Evolutionary conservation across 176 grass and related monocot species (phyloP).

Genomic region (Aegilops tauschii): DNA sequence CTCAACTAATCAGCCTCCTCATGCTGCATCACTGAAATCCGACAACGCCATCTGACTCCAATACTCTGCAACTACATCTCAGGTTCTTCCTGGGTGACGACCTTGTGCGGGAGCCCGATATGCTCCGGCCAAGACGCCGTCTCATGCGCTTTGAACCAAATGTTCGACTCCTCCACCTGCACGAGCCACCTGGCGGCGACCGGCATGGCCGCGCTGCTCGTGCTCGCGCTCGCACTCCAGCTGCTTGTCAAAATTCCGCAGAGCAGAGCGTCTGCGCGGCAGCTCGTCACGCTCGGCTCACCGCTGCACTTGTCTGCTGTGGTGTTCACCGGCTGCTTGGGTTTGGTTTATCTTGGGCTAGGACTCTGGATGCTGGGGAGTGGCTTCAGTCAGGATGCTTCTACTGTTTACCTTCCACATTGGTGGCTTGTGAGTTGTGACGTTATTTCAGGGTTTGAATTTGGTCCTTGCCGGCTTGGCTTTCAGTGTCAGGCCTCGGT

Average conservation of each 20-base stretch:
- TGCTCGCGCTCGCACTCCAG: slow-evolving; percentile 20
- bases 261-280: background rate
- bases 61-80: background rate
- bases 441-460: slow-evolving; percentile 45
- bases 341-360: slow-evolving; percentile 44
- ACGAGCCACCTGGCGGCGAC: slow-evolving; percentile 46
- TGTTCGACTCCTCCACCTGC: slow-evolving; percentile 63
- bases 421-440: slow-evolving; percentile 37
- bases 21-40: background rate
- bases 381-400: slow-evolving; percentile 7
- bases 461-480: background rate
- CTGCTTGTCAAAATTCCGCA: slow-evolving; percentile 43
- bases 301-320: slow-evolving; percentile 29
- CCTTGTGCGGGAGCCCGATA: slow-evolving; percentile 29
- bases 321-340: slow-evolving; percentile 35
- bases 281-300: slow-evolving; percentile 8
- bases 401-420: slow-evolving; percentile 22
- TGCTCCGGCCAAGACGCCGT: slow-evolving; percentile 24
- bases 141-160: slow-evolving; percentile 21
- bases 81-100: slow-evolving; percentile 45
- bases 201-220: slow-evolving; percentile 1
- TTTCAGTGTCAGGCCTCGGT: too few relatives aligned
- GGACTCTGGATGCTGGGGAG: slow-evolving; percentile 55
- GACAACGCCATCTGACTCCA: background rate
- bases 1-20: background rate